Percentiles rank a stretch among this genome's conserved stretches.
phyloP scores from a whole-genome alignment of 2,329 filamentous ascomycete species.

The Diaporthe eres region DNA sequence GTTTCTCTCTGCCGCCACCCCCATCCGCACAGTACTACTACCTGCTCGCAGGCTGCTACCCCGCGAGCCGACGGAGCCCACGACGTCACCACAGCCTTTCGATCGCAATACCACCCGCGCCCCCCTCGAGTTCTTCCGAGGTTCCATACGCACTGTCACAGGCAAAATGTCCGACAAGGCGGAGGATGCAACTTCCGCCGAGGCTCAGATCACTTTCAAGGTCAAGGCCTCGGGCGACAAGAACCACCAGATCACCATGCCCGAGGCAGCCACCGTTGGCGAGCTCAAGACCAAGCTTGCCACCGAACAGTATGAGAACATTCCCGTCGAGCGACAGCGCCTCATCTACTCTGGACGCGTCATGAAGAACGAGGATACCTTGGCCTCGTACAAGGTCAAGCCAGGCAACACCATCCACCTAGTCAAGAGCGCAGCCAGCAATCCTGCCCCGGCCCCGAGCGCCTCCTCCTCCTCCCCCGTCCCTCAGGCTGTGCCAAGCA shows the following conservation, averaged over 20 bases:
- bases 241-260: conserved; percentile 86
- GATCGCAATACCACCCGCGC: background rate
- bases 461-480: conserved; percentile 60
- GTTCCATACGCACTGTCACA: conserved; percentile 45
- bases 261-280: conserved; percentile 80
- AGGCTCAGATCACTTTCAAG: conserved; percentile 91
- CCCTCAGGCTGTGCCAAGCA: conserved; percentile 76
- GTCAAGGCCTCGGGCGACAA: conserved; percentile 96
- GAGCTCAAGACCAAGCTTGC: conserved; percentile 94
- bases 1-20: background rate
- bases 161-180: conserved; percentile 74
- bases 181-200: conserved; percentile 70
- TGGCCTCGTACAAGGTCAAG: conserved; percentile 94
- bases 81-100: conserved; percentile 37
- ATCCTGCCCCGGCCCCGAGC: conserved; percentile 65
- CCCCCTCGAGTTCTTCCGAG: background rate
- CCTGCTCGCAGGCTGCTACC: conserved; percentile 17
- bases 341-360: conserved; percentile 98
- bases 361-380: conserved; percentile 91
- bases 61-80: conserved; percentile 24
- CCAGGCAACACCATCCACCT: conserved; percentile 95
- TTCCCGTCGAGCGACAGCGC: conserved; percentile 89
- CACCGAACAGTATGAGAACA: conserved; percentile 84
- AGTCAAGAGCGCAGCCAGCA: conserved; percentile 96
- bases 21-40: background rate